Percentiles rank a stretch among this genome's conserved stretches.
Evolutionary conservation across 2,329 filamentous ascomycete species (phyloP).

Genomic region (Scleromitrula shiraiana): DNA sequence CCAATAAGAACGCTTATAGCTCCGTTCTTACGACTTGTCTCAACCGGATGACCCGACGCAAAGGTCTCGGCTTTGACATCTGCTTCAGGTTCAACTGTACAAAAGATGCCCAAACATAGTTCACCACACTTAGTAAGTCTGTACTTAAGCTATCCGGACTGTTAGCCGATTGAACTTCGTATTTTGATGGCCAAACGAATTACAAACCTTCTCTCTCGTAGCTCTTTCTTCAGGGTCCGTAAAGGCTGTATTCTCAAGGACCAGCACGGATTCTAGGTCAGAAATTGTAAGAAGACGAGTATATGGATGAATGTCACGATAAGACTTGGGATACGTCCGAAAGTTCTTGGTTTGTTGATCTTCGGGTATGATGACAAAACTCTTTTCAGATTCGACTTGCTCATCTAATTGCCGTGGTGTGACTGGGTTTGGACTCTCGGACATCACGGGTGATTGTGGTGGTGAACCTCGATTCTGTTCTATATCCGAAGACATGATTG

Average conservation of each 20-base stretch:
- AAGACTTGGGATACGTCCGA: constrained; percentile 31
- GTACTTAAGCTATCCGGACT: constrained; percentile 59
- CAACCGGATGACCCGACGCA: constrained; percentile 46
- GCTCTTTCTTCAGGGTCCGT: constrained; percentile 41
- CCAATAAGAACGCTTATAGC: constrained; percentile 58
- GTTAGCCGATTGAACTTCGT: too few species aligned
- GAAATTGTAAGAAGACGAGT: constrained; percentile 63
- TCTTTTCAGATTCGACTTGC: constrained; percentile 7
- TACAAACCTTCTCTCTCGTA: constrained; percentile 45
- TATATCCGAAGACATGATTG: constrained; percentile 4
- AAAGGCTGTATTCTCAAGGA: constrained; percentile 48
- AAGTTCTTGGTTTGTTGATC: constrained; percentile 18
- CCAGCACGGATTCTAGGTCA: constrained; percentile 53
- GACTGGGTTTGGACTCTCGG: constrained; percentile 15
- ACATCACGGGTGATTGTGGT: constrained; percentile 11
- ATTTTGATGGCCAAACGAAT: too few species aligned
- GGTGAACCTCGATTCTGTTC: constrained; percentile 4
- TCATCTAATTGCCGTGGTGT: constrained; percentile 9
- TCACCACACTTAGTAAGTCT: constrained; percentile 68
- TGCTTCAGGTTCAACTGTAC: constrained; percentile 46
- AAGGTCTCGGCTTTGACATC: constrained; percentile 46
- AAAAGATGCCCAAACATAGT: constrained; percentile 73
- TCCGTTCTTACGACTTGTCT: constrained; percentile 50
- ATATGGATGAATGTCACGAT: constrained; percentile 55
- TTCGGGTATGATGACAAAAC: constrained; percentile 20